Evolutionary conservation across 148 eudicot genomes (phyloP).

Genomic region (Agrostemma githago): DNA sequence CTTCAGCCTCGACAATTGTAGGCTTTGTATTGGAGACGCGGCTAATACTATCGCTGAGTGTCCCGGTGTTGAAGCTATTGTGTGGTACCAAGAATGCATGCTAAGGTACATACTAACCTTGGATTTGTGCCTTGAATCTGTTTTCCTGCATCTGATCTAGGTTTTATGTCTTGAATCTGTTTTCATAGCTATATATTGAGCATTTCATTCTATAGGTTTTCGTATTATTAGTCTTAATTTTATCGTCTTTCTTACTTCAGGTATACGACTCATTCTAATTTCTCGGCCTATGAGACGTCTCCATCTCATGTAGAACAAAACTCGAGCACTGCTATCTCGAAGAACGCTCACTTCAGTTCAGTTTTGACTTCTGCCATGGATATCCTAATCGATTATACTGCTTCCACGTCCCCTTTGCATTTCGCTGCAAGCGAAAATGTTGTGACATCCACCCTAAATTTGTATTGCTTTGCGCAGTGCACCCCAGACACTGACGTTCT

Average conservation of each 20-base stretch:
- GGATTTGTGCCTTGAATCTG: no score
- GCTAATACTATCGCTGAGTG: neutral
- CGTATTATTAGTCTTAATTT: no score
- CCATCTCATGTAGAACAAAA: neutral
- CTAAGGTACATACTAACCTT: neutral
- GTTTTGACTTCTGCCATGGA: neutral
- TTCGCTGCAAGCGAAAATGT: conserved; percentile 1
- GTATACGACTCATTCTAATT: conserved; percentile 22
- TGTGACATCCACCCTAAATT: neutral
- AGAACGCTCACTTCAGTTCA: neutral
- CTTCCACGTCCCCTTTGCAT: neutral
- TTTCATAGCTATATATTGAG: no score
- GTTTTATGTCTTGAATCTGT: no score
- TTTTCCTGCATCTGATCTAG: no score
- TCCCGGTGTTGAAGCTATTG: conserved; percentile 12
- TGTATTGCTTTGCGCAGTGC: conserved; percentile 26
- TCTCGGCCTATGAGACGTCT: conserved; percentile 16
- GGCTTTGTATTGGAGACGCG: conserved; percentile 15
- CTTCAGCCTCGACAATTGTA: conserved; percentile 1
- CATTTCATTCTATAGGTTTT: no score
- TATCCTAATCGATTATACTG: neutral
- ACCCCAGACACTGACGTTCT: neutral
- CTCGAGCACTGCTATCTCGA: neutral
- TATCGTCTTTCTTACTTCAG: no score
- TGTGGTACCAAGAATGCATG: conserved; percentile 24